A percentile compares a stretch with the other conserved stretches of the same genome.
Evolutionary conservation across 805 yeast genomes (phyloP).

Genomic region (Clavispora fructus): DNA sequence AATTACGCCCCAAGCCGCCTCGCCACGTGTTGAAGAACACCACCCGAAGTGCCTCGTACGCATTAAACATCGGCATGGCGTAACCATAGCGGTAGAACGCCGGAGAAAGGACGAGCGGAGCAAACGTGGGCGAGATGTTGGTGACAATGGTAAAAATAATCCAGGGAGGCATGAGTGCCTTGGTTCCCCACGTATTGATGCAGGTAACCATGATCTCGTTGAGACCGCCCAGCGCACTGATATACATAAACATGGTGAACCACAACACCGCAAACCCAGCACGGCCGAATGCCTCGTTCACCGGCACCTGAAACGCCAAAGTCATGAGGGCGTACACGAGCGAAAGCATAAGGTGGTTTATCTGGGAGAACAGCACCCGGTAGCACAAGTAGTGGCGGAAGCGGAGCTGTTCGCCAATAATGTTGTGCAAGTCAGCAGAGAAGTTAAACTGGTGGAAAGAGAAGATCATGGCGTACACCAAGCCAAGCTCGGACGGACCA

Average conservation of each 20-base stretch:
- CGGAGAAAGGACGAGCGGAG: constrained; percentile 29
- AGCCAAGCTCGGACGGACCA: constrained; percentile 31
- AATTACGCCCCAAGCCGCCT: constrained; percentile 26
- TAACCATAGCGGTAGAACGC: constrained; percentile 31
- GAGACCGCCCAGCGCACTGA: constrained; percentile 23
- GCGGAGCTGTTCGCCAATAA: constrained; percentile 16
- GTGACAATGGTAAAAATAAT: constrained; percentile 25
- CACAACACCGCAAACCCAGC: constrained; percentile 31
- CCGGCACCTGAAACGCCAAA: constrained; percentile 27
- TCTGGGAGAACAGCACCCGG: constrained; percentile 25
- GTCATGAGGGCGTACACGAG: constrained; percentile 27
- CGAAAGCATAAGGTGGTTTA: constrained; percentile 23
- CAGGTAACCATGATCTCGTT: constrained; percentile 23
- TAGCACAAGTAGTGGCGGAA: constrained; percentile 22
- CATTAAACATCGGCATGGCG: constrained; percentile 32
- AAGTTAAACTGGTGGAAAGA: constrained; percentile 33
- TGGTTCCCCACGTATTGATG: constrained; percentile 15
- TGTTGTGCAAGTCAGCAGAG: constrained; percentile 20
- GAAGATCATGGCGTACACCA: constrained; percentile 28
- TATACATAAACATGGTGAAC: constrained; percentile 25
- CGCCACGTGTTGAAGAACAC: constrained; percentile 31
- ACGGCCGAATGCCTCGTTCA: constrained; percentile 21
- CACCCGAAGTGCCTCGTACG: constrained; percentile 27
- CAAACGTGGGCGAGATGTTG: constrained; percentile 28
- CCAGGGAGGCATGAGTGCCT: constrained; percentile 23